phyloP scores from a whole-genome alignment of 75 land plant genomes.

The Cupressus sempervirens region DNA sequence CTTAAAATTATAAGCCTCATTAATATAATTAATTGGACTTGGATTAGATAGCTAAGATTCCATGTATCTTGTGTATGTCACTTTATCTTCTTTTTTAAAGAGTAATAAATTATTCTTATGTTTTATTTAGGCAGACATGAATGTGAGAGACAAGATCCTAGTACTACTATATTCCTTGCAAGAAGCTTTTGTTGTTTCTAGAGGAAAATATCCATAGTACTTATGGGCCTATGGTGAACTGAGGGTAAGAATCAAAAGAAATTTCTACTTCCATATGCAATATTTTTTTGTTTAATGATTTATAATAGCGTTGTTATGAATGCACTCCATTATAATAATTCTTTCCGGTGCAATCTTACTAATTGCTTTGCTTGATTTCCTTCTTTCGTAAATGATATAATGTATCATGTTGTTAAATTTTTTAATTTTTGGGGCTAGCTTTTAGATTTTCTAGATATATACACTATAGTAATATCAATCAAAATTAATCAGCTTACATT shows the following conservation, averaged over 20 bases:
- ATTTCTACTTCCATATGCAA: no score
- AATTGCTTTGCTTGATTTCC: background rate
- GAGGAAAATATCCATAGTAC: conserved; percentile 90
- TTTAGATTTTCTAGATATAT: background rate
- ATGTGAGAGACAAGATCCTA: conserved; percentile 88
- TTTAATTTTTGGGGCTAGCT: background rate
- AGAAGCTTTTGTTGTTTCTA: conserved; percentile 95
- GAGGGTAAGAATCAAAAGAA: no score
- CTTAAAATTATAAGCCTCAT: no score
- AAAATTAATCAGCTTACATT: no score
- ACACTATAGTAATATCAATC: background rate
- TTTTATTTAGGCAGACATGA: conserved; percentile 75
- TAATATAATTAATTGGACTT: no score
- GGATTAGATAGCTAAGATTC: background rate
- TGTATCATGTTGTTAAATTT: background rate
- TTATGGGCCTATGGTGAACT: no score
- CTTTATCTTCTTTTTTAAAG: background rate
- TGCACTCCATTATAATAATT: no score
- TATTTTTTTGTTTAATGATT: no score
- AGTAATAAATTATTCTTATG: background rate
- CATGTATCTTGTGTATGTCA: background rate
- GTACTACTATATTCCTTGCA: conserved; percentile 91
- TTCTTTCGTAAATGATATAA: background rate
- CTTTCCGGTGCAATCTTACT: no score
- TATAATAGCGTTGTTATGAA: no score